These are phyloP conservation scores for Nectriaceae sp. DNA, from an alignment of 2,329 filamentous ascomycete species.

Conservation along the genomic window DNA sequence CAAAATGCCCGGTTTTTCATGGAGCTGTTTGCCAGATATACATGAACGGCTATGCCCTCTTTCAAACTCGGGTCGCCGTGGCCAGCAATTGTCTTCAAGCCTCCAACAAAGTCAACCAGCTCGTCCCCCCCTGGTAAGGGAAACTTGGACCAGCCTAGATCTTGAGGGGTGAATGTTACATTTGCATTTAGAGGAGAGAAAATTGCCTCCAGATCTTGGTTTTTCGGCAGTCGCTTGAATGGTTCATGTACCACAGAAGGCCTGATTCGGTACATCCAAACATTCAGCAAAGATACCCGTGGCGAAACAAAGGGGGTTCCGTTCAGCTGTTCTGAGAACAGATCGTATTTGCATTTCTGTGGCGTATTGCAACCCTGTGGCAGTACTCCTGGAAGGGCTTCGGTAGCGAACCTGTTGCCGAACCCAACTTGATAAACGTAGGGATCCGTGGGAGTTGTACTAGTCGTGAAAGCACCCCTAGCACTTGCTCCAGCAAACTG, in stretches of 20 bases:
- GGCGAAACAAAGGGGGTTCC: conserved; percentile 39
- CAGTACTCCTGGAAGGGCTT: conserved; percentile 47
- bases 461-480: conserved; percentile 14
- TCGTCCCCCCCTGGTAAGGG: conserved; percentile 11
- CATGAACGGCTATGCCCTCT: conserved; percentile 18
- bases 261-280: conserved; percentile 37
- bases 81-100: conserved; percentile 48
- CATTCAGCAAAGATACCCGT: conserved; percentile 32
- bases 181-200: conserved; percentile 49
- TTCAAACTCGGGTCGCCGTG: conserved; percentile 48
- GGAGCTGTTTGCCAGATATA: conserved; percentile 10
- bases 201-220: conserved; percentile 36
- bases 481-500: background rate
- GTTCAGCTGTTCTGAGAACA: conserved; percentile 51
- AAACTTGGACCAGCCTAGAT: conserved; percentile 53
- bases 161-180: conserved; percentile 46
- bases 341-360: conserved; percentile 42
- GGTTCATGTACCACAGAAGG: conserved; percentile 35
- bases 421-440: conserved; percentile 59
- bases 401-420: conserved; percentile 51
- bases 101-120: conserved; percentile 43
- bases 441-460: conserved; percentile 36
- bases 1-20: conserved; percentile 49
- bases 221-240: conserved; percentile 7
- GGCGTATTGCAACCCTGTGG: conserved; percentile 48